Evolutionary conservation across 2,329 filamentous ascomycete genomes (phyloP).

Genomic region (Hortaea sp.): DNA sequence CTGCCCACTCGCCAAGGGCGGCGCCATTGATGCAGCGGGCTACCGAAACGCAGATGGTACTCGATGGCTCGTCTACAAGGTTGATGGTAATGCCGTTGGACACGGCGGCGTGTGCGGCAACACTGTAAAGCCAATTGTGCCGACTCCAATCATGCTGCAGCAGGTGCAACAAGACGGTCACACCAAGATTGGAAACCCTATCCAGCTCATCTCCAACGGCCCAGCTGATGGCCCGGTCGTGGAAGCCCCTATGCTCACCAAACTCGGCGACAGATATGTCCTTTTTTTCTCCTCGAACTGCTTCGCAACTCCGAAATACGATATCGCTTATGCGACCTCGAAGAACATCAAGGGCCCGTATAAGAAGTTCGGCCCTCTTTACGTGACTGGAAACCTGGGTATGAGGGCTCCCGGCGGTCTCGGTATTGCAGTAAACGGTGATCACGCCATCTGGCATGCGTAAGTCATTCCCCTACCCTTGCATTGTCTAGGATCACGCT

Average conservation of each 20-base stretch:
- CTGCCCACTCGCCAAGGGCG: conserved; percentile 15
- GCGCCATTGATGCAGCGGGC: conserved; percentile 20
- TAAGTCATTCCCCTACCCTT: conserved; percentile 7
- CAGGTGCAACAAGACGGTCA: conserved; percentile 16
- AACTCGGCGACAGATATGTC: conserved; percentile 19
- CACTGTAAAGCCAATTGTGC: conserved; percentile 12
- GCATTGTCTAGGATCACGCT: not conserved
- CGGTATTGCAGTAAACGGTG: conserved; percentile 22
- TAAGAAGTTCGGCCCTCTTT: conserved; percentile 13
- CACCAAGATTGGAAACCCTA: conserved; percentile 13
- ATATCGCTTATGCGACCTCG: conserved; percentile 20
- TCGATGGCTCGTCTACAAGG: conserved; percentile 20
- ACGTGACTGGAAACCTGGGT: conserved; percentile 15
- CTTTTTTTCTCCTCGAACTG: conserved; percentile 24
- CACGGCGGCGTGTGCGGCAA: conserved; percentile 20
- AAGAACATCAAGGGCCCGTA: conserved; percentile 18
- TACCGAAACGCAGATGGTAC: conserved; percentile 13
- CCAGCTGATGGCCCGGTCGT: conserved; percentile 21
- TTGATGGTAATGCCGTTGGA: conserved; percentile 21
- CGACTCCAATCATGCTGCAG: conserved; percentile 22
- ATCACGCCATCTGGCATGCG: conserved; percentile 24
- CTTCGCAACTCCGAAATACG: conserved; percentile 19
- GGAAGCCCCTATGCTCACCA: conserved; percentile 21
- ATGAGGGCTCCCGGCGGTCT: conserved; percentile 21
- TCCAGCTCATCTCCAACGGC: conserved; percentile 18